Conservation (phyloP, 257 asterid genomes). For the Leptodermis oblonga region DNA sequence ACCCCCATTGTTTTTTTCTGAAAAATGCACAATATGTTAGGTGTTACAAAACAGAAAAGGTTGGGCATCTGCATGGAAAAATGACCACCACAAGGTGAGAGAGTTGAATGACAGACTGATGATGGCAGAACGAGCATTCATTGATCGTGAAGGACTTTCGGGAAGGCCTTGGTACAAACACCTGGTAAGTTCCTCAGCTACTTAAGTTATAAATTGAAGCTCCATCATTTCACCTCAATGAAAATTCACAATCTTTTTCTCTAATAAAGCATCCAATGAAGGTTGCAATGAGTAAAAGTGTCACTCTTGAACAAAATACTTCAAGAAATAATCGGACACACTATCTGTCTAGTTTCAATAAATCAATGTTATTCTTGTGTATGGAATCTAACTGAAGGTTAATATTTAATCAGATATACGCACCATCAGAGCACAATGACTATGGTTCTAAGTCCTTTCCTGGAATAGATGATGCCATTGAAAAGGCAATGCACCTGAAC, state of each 20-base stretch:
- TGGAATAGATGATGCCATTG: constrained; percentile 63
- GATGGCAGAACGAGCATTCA: constrained; percentile 87
- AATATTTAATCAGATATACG: constrained; percentile 52
- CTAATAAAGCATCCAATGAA: no score
- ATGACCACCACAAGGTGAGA: constrained; percentile 35
- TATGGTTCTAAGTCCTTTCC: constrained; percentile 73
- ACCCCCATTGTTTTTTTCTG: background rate
- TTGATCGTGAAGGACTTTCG: constrained; percentile 62
- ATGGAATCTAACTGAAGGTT: constrained; percentile 12
- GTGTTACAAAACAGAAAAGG: constrained; percentile 35
- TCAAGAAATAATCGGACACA: background rate
- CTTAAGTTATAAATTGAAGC: background rate
- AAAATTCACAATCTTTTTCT: background rate
- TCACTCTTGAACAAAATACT: background rate
- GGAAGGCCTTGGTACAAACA: constrained; percentile 80
- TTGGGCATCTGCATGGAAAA: constrained; percentile 33
- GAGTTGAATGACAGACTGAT: constrained; percentile 71
- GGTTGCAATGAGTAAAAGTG: background rate
- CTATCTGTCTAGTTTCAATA: constrained; percentile 1
- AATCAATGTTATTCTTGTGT: background rate
- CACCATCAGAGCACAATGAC: constrained; percentile 64
- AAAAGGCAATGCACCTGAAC: constrained; percentile 42
- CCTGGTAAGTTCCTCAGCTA: constrained; percentile 48
- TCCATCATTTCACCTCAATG: background rate
- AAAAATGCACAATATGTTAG: constrained; percentile 26